phyloP scores from a whole-genome alignment of 495 filamentous ascomycete genomes.

The Xylaria longipes region DNA sequence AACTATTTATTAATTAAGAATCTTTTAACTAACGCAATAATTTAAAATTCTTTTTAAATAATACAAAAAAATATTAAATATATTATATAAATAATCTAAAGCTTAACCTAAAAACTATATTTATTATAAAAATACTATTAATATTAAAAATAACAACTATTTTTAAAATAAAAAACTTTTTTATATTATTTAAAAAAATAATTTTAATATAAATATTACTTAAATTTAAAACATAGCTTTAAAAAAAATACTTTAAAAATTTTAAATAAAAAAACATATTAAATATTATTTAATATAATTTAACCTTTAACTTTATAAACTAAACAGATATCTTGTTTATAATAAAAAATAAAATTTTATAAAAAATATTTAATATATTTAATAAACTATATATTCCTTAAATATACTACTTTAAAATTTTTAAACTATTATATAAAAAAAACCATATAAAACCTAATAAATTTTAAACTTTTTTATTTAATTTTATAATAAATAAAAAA shows the following conservation, averaged over 20 bases:
- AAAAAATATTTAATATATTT: not conserved
- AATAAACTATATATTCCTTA: conserved; percentile 2
- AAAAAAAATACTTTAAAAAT: conserved; percentile 8
- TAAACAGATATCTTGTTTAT: not conserved
- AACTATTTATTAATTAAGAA: not conserved
- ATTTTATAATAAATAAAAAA: conserved; percentile 4
- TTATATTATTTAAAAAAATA: conserved; percentile 4
- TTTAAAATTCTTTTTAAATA: conserved; percentile 7
- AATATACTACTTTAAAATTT: not conserved
- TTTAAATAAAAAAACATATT: not conserved
- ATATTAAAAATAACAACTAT: not conserved
- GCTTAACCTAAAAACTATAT: not conserved
- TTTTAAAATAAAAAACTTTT: not conserved
- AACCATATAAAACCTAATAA: not conserved
- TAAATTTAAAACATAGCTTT: conserved; percentile 5
- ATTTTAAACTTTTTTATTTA: conserved; percentile 11
- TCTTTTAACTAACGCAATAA: not conserved
- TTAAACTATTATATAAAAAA: conserved; percentile 1
- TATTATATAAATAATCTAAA: too few relatives aligned
- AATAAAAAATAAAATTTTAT: not conserved
- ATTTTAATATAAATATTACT: conserved; percentile 4
- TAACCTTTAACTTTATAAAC: not conserved
- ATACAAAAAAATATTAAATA: conserved; percentile 9
- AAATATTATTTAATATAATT: not conserved
- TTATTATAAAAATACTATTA: conserved; percentile 3